Percentiles rank a stretch among this genome's conserved stretches.
These are phyloP conservation scores for Xylaria sp. DNA, from an alignment of 2,329 filamentous ascomycete genomes.

Conservation along the genomic window DNA sequence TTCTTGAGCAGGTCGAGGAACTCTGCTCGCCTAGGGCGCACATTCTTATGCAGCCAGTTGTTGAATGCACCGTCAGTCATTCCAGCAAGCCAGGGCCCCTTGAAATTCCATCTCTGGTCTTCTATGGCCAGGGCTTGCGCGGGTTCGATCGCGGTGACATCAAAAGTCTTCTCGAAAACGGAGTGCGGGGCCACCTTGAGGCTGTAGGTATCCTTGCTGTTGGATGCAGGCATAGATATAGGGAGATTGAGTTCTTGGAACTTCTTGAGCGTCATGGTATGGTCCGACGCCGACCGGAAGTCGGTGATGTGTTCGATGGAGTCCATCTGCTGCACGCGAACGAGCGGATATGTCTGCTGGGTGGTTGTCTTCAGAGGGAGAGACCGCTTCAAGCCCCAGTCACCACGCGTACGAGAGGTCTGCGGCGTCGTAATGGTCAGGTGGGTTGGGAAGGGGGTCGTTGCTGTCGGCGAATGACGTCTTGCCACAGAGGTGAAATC, in stretches of 20 bases:
- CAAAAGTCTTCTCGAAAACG: constrained; percentile 55
- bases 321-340: constrained; percentile 75
- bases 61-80: constrained; percentile 57
- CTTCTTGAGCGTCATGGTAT: constrained; percentile 74
- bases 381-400: constrained; percentile 89
- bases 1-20: constrained; percentile 51
- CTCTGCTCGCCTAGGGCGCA: constrained; percentile 47
- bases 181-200: constrained; percentile 35
- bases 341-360: constrained; percentile 64
- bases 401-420: constrained; percentile 67
- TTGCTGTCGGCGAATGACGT: constrained; percentile 62
- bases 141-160: constrained; percentile 43
- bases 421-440: constrained; percentile 75
- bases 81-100: constrained; percentile 60
- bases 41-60: constrained; percentile 48
- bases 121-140: constrained; percentile 33
- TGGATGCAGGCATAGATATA: constrained; percentile 48
- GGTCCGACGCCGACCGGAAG: constrained; percentile 76
- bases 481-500: constrained; percentile 44
- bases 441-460: constrained; percentile 71
- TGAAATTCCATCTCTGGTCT: constrained; percentile 59
- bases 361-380: constrained; percentile 72
- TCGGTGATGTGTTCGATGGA: constrained; percentile 85
- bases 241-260: constrained; percentile 78
- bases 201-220: constrained; percentile 16